A percentile compares a stretch with the other conserved stretches of the same genome.
Conservation (phyloP, 257 asterid genomes). For the Przewalskia tangutica region DNA sequence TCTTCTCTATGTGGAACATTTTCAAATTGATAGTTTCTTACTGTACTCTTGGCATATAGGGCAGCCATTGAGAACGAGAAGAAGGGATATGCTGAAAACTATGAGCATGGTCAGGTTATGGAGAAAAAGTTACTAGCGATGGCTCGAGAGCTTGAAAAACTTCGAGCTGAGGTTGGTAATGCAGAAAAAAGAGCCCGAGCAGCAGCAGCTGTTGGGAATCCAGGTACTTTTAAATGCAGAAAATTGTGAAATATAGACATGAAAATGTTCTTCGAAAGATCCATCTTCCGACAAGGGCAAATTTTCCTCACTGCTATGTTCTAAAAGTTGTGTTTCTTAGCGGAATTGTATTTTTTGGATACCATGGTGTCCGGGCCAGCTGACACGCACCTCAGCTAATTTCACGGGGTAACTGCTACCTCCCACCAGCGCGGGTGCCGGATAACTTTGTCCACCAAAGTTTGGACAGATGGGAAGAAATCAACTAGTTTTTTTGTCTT, state of each 20-base stretch:
- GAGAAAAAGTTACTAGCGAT: slow-evolving; percentile 70
- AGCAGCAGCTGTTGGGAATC: slow-evolving; percentile 52
- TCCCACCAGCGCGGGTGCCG: too few species aligned
- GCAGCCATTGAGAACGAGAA: slow-evolving; percentile 89
- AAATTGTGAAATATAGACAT: not conserved
- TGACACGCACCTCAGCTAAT: too few species aligned
- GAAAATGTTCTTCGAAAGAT: not conserved
- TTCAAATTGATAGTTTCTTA: not conserved
- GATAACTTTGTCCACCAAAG: too few species aligned
- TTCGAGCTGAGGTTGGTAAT: slow-evolving; percentile 88
- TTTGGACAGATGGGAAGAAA: too few species aligned
- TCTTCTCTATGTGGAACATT: not conserved
- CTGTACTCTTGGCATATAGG: slow-evolving; percentile 27
- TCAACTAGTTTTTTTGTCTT: too few species aligned
- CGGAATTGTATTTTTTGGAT: not conserved
- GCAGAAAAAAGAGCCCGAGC: slow-evolving; percentile 78
- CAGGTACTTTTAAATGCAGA: slow-evolving; percentile 31
- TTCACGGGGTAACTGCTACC: too few species aligned
- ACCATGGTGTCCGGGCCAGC: too few species aligned
- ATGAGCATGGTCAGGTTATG: slow-evolving; percentile 86
- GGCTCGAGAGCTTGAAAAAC: slow-evolving; percentile 91
- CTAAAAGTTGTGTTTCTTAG: not conserved
- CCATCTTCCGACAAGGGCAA: not conserved
- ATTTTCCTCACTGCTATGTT: not conserved
- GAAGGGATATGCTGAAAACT: slow-evolving; percentile 82